phyloP scores from a whole-genome alignment of 2,329 filamentous ascomycete genomes.

The Scytalidium sp. region DNA sequence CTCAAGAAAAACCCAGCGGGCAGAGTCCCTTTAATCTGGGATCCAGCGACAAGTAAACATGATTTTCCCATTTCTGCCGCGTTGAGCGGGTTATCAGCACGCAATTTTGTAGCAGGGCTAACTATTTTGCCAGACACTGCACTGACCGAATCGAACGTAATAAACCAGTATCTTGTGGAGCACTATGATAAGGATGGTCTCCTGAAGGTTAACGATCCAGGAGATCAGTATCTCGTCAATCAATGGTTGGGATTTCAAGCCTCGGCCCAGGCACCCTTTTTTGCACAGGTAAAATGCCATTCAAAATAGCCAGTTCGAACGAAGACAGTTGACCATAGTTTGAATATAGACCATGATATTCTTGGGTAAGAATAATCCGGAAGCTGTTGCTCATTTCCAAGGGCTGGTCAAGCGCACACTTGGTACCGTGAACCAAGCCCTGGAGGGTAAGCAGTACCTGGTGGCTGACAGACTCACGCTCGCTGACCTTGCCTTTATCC shows the following conservation, averaged over 20 bases:
- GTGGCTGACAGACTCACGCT: neutral
- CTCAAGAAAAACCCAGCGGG: neutral
- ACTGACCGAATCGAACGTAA: neutral
- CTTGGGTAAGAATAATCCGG: neutral
- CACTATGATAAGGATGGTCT: neutral
- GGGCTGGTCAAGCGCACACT: neutral
- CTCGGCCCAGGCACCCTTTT: neutral
- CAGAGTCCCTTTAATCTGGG: neutral
- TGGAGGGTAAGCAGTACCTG: neutral
- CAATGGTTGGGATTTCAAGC: neutral
- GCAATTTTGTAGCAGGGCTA: too few relatives aligned
- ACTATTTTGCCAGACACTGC: neutral
- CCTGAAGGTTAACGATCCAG: neutral
- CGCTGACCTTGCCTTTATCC: neutral
- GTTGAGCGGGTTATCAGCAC: too few relatives aligned
- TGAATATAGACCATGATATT: neutral
- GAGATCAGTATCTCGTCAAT: neutral
- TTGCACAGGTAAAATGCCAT: conserved; percentile 1
- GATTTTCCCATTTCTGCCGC: neutral
- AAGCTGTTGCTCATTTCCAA: neutral
- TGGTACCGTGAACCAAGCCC: neutral
- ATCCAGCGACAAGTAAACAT: neutral
- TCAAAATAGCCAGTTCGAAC: too few relatives aligned
- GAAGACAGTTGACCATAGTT: too few relatives aligned
- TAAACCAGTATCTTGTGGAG: neutral